Conservation (phyloP, 768 basidiomycete species). For the Pholiota molesta region DNA sequence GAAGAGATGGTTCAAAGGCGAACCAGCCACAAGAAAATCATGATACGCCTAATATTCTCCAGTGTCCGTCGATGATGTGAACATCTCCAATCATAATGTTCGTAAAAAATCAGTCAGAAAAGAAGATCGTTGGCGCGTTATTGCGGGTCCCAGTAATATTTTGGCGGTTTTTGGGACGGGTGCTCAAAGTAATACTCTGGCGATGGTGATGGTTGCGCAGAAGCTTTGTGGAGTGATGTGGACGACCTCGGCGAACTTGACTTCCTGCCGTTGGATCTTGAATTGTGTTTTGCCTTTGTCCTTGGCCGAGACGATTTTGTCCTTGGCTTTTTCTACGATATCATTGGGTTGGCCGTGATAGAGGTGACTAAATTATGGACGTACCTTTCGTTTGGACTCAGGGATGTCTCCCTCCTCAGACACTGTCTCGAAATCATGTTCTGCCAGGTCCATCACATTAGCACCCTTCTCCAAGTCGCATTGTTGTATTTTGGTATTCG, state of each 20-base stretch:
- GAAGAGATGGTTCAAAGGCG: background rate
- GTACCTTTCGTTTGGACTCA: background rate
- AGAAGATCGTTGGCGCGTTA: background rate
- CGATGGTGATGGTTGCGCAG: conserved; percentile 13
- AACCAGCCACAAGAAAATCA: background rate
- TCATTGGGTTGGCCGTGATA: no score
- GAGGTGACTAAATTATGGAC: background rate
- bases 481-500: conserved; percentile 9
- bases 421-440: conserved; percentile 15
- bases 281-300: conserved; percentile 13
- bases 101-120: background rate
- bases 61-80: background rate
- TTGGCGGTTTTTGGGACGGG: conserved; percentile 30
- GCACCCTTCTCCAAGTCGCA: conserved; percentile 16
- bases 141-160: conserved; percentile 35
- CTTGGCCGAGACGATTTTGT: conserved; percentile 9
- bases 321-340: background rate
- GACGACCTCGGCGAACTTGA: conserved; percentile 6
- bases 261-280: conserved; percentile 3
- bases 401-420: conserved; percentile 9
- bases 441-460: conserved; percentile 1
- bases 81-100: background rate
- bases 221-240: conserved; percentile 9
- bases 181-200: conserved; percentile 29
- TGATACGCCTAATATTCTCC: background rate